Base-by-base conservation (phyloP, 495 filamentous ascomycete species). In the Aspergillus hancockii region DNA sequence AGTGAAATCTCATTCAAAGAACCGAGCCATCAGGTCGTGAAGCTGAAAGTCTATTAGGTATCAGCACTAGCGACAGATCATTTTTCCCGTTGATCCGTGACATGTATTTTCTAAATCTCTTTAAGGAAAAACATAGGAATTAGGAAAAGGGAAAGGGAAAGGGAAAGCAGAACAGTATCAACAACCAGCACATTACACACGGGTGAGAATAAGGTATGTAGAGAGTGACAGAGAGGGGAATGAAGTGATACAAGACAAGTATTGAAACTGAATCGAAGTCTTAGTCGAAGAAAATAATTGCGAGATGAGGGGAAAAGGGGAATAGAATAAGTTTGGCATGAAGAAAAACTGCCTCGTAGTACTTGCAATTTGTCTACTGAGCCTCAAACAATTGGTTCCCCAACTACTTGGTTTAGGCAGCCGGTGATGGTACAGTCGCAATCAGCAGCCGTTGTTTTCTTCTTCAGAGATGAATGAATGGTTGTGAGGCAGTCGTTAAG, bases 21-120 rank as follows among this genome's bases (percentile, higher is more conserved):
- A 28, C 51, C 34, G 16, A 59, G 55, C 64, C 62, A 59, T 65
- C 60, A 63, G 52, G 30, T 61, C 61, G 57, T 66, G 49, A 67
- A 57, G 62, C 55, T 61, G 52, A 61, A 62, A 64, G 60, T 70
- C 67, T 72, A 72, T 72, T 59, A 60, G 60, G 69, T 64, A 72
- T 67, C 59, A 57, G 57, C 69, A 68, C 52, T 63, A 67, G 63
- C 56, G 61, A 72, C 59, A 65, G 67, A 61, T 65, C 63, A 63
- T 68, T 58, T 60, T 59, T 59, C 63, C 52, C 54, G 40, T 55
- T 56, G 65, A 64, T 63, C 63, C 62, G 64, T 63, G 62, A 58
- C 60, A 62, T 60, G 62, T 57, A 54, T 65, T 63, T 65, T 65
- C 66, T 68, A 68, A 18, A 59, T 61, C 38, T 69, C 61, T 63